These are phyloP conservation scores for Melaleuca quinquenervia DNA, from an alignment of 345 rosid species.

Conservation along the genomic window DNA sequence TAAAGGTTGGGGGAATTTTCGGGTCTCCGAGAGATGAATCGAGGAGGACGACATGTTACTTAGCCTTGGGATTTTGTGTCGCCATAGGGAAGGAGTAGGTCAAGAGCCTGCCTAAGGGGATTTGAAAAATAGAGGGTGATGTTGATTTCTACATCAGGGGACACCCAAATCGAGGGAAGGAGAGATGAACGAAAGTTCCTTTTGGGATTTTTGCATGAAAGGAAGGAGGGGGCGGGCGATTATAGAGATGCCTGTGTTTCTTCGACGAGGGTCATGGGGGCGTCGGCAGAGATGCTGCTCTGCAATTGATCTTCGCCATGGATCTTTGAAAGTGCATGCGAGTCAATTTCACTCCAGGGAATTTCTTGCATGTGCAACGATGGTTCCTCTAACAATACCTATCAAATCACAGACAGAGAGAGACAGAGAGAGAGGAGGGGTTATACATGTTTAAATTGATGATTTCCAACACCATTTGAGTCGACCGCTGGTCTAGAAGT, in stretches of 20 bases:
- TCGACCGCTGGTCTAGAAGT: too few relatives aligned
- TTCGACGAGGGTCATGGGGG: neutral
- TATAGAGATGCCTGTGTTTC: neutral
- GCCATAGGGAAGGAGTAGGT: constrained; percentile 1
- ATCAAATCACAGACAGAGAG: neutral
- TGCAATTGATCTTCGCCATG: neutral
- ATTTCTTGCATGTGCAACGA: neutral
- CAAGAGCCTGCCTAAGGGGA: constrained; percentile 7
- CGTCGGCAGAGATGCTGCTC: neutral
- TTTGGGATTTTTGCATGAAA: neutral
- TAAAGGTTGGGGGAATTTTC: neutral
- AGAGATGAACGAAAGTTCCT: constrained; percentile 6
- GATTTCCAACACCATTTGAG: too few relatives aligned
- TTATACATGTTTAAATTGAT: too few relatives aligned
- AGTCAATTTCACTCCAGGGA: neutral
- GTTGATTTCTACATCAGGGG: neutral
- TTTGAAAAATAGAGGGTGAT: neutral
- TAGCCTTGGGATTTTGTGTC: neutral
- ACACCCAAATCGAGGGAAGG: constrained; percentile 3
- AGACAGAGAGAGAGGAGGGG: neutral
- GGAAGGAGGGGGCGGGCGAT: neutral
- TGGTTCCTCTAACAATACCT: neutral
- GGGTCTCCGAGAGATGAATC: neutral
- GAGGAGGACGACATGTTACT: neutral
- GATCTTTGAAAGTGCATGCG: neutral